Percentiles rank a stretch among this genome's conserved stretches.
Conservation (phyloP, 2,329 filamentous ascomycete genomes). For the Verticillium nubilum region DNA sequence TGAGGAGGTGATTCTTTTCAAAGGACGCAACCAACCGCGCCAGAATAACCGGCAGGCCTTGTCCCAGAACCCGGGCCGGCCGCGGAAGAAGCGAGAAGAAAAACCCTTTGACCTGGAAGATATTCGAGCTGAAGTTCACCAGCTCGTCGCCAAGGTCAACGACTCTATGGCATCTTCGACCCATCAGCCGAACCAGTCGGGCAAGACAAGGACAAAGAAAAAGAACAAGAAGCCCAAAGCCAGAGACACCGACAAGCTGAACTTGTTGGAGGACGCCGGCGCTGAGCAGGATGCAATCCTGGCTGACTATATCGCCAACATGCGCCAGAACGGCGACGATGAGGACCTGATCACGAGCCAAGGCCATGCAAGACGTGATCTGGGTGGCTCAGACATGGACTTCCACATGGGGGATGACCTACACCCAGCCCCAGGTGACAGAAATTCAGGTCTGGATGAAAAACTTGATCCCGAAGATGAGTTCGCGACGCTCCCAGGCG, state of each 20-base stretch:
- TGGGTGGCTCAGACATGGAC: slow-evolving; percentile 12
- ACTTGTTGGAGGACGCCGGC: slow-evolving; percentile 11
- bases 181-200: slow-evolving; percentile 1
- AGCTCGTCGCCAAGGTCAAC: slow-evolving; percentile 17
- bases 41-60: background rate
- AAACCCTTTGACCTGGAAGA: slow-evolving; percentile 13
- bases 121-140: slow-evolving; percentile 26
- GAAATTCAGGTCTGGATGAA: background rate
- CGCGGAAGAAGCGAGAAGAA: slow-evolving; percentile 5
- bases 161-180: slow-evolving; percentile 8
- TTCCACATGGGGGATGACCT: background rate
- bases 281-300: slow-evolving; percentile 50
- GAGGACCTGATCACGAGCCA: slow-evolving; percentile 60
- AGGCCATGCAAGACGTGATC: slow-evolving; percentile 36
- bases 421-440: background rate
- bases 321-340: slow-evolving; percentile 44
- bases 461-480: background rate
- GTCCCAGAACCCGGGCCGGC: background rate
- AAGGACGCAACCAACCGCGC: slow-evolving; percentile 39
- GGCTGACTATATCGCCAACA: slow-evolving; percentile 68
- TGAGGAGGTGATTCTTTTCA: slow-evolving; percentile 69
- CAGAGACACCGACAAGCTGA: background rate
- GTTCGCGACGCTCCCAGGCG: background rate
- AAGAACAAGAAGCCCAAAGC: slow-evolving; percentile 1
- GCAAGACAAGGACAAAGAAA: slow-evolving; percentile 13